Evolutionary conservation across 257 asterid genomes (phyloP).

Genomic region (Nicotiana noctiflora): DNA sequence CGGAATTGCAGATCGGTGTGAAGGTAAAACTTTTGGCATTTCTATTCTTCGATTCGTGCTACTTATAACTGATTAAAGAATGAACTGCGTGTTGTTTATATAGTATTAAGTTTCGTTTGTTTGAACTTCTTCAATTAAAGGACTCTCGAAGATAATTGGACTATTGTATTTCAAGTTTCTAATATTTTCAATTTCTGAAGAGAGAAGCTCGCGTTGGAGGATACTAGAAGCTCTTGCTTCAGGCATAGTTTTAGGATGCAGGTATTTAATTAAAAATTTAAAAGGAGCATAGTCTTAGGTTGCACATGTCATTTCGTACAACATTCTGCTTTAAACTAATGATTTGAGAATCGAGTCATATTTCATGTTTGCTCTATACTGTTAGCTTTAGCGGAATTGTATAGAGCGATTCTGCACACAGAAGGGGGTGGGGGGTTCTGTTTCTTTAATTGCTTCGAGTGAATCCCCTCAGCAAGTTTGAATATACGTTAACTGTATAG

Average conservation of each 20-base stretch:
- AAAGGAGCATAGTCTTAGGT: not conserved
- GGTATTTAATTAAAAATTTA: not conserved
- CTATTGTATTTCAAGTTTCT: not conserved
- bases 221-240: not conserved
- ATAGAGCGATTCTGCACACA: not conserved
- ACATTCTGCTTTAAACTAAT: not conserved
- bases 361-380: not conserved
- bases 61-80: not conserved
- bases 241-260: not conserved
- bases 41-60: not conserved
- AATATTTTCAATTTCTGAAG: not conserved
- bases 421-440: not conserved
- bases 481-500: not conserved
- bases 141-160: not conserved
- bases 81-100: not conserved
- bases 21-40: slow-evolving; percentile 38
- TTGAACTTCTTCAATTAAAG: not conserved
- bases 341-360: not conserved
- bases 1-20: slow-evolving; percentile 91
- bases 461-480: not conserved
- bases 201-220: not conserved
- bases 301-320: not conserved
- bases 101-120: not conserved
- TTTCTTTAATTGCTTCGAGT: not conserved
- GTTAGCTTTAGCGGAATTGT: not conserved